Evolutionary conservation across 768 basidiomycete genomes (phyloP), one percentile per base, ranked within the genome.

Genomic region (Suillus luteus): DNA sequence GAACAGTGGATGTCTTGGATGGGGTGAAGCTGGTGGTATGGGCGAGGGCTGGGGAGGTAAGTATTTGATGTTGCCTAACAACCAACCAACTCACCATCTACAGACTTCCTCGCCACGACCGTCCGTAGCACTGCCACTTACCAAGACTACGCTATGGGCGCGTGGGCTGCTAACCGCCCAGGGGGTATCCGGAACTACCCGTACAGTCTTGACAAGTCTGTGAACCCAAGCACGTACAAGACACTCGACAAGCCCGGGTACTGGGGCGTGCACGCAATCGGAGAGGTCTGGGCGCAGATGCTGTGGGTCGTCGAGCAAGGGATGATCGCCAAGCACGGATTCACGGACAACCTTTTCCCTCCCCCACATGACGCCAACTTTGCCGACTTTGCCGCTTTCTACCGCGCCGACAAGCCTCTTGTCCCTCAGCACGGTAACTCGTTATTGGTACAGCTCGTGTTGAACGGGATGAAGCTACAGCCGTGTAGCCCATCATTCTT

Each of bases 11-110:
- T 97, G 96, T 74, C 87, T 99, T 62, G 94, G 93, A 12, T 99
- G 92, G 89, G 96, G 96, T 59, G 95, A 99, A 79, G 83, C 88
- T 33, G 96, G 96, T 44, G 96, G 95, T 31, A 98, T 98, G 96
- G 96, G 96, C 68, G 95, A 97, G 78, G 95, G 95, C 15, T 97
- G 95, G 95, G 95, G 95, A 66, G 88, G 86, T 84, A 62, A 52
- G 79, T 76, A 0, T 5, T 51, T 14, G 15, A 17, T 24, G 17
- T 33, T 1, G 31, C 31, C 10, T 14, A 31, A 57, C 5, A 10
- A 63, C 6, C 27, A 35, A 49, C 58, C 62, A 10, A 69, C 22
- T 1, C 48, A 2, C 27, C 11, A 2, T 5, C 11, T 15, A 41
- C 55, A 81, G 92, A 95, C 69, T 95, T 89, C 79, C 78, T 97